Base-by-base conservation (phyloP, 768 basidiomycete genomes). In the Leccinum longicurvipes region DNA sequence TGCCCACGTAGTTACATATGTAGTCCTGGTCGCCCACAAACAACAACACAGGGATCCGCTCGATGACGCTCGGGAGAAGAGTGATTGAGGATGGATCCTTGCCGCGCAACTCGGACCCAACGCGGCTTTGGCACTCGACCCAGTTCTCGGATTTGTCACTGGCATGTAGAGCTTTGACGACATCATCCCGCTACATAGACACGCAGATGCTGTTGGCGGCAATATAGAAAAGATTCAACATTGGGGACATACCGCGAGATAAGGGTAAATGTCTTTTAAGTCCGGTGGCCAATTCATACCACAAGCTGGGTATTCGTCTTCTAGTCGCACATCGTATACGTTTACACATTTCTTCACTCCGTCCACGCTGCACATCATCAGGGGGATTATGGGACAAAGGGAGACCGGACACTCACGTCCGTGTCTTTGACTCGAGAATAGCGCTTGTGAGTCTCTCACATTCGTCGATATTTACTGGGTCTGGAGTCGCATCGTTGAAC, bases 231-330 rank as follows among this genome's bases (percentile, higher is more conserved):
- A n/a, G 14, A 19, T 17, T 29, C 32, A 55, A n/a, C 44, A 32
- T 15, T 14, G 41, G 14, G 27, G 49, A 76, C 91, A 51, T 68
- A 97, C 96, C 25, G 82, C 83, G 5, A 99, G 82, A 67, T 94
- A 96, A 1, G 75, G 72, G 17, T 85, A 87, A 9, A 98, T 76
- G 47, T 84, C 81, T 3, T 78, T 71, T 47, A 98, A 83, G 64
- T 94, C 92, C 31, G 87, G 86, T 7, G 95, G 96, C 96, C 95
- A 99, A 73, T 94, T 96, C 93, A 96, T 91, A 3, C 96, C 97
- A 70, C 97, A 99, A 1, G 84, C 87, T 17, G 97, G 97, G 32
- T 69, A 74, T 12, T 80, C 80, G 67, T 99, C 97, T 53, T 90
- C 85, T n/a, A 89, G 74, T 24, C 97, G 89, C 14, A 98, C 83